Base-by-base conservation (phyloP, 2,329 filamentous ascomycete genomes). In the Tricladium varicosporioides region DNA sequence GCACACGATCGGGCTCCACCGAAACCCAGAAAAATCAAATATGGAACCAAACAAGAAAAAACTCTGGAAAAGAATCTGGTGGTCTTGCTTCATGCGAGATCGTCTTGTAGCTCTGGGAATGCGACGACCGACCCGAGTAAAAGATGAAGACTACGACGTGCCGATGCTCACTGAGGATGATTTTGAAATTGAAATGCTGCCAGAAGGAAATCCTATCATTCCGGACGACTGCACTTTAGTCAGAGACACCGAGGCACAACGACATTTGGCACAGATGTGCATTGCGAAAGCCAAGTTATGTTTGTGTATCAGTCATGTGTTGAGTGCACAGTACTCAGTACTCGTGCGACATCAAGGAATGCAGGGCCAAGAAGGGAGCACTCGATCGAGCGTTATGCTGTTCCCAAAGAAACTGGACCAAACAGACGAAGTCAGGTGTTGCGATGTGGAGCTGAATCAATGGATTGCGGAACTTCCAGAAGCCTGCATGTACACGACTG, bases 11-110 rank as follows among this genome's bases (percentile, higher is more conserved):
- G 92, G 93, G 5, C 80, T 97, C 15, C 92, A 97, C 73, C 88
- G 92, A 61, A 90, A 96, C 67, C 91, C 92, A 1, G 82, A 82
- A 31, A 88, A 86, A 56, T 91, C 89, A 8, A 86, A 83, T 65
- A 91, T 96, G 82, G 82, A 88, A 42, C 73, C 76, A 2, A 80
- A 83, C 53, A 88, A 89, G 67, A 89, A 92, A 69, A 90, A 86
- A 67, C 77, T 97, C 51, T 96, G 92, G 89, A 96, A 96, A 75
- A 83, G 92, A 53, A 94, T 97, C 65, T 97, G 93, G 93, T 97
- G 93, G 93, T 96, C 90, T 32, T 95, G 91, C 62, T 96, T 96
- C 69, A 96, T 96, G 85, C 87, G 92, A 54, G 93, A 97, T 73
- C 88, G 92, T 49, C 80, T 97, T 44, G 92, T 97, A 61, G 93